Evolutionary conservation across 208 protist genomes (phyloP), one percentile per base, ranked within the genome.

Genomic region (Leishmania mexicana): DNA sequence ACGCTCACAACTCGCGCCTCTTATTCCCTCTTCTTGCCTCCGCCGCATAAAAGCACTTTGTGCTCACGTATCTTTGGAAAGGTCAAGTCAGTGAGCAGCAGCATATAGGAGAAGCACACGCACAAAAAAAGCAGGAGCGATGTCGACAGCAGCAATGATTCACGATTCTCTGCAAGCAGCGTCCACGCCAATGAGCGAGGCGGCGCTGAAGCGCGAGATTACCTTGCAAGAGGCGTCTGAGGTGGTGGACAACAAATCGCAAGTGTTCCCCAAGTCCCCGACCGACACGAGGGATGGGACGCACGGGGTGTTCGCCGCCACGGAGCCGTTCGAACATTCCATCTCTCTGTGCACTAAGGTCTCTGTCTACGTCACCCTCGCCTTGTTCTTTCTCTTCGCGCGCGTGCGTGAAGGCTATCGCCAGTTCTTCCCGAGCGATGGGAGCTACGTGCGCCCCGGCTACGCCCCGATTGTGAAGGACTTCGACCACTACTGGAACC

Each of bases 401-500:
- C 76, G 90, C 51, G 60, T 92, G 42, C 84, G 90, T 31, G 93
- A 96, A 70, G 73, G 89, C 24, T 95, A 88, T 73, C 85, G 88
- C 47, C 79, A 85, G 75, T 65, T 96, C 51, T 93, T 94, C 75
- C 85, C 90, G 38, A 72, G 67, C 35, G 76, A 75, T 11, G 58
- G 84, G 54, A 76, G 38, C 53, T 72, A 86, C 75, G 80, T 84
- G 38, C 84, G 83, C 19, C 80, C 85, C 51, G 98, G 97, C 53
- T 99, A 99, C 84, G 97, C 97, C n/a, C 98, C 99, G 57, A 89
- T 99, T n/a, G 90, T 98, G 75, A 94, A 93, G 73, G 92, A 95
- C 81, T 99, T 99, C 80, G 98, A 99, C 78, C 87, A 96, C 84
- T 99, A 98, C 85, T 99, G 96, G 93, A 96, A 96, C 74, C 90